Evolutionary conservation across 2,329 filamentous ascomycete species (phyloP).

Genomic region (Colletotrichum ledebouriae): DNA sequence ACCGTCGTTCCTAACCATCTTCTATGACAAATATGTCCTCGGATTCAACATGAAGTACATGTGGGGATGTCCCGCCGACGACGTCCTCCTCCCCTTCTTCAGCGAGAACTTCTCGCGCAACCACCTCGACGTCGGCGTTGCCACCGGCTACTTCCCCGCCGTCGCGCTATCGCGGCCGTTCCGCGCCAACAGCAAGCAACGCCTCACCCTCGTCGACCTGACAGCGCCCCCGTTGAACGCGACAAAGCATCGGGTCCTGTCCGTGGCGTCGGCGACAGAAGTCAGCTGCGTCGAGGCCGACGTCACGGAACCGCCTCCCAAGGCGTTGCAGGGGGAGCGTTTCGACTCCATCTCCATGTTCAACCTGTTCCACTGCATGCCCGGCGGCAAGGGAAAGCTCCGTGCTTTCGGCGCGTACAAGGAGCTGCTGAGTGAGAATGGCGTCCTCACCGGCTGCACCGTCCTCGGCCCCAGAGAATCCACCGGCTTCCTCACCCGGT

Average conservation of each 20-base stretch:
- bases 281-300: slow-evolving; percentile 53
- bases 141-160: slow-evolving; percentile 55
- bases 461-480: slow-evolving; percentile 50
- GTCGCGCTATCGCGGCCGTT: slow-evolving; percentile 45
- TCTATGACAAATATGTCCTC: slow-evolving; percentile 53
- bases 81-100: slow-evolving; percentile 53
- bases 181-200: slow-evolving; percentile 43
- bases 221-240: slow-evolving; percentile 51
- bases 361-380: slow-evolving; percentile 59
- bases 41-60: slow-evolving; percentile 52
- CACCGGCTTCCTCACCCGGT: slow-evolving; percentile 46
- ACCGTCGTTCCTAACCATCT: slow-evolving; percentile 38
- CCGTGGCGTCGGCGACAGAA: slow-evolving; percentile 41
- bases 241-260: slow-evolving; percentile 47
- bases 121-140: slow-evolving; percentile 58
- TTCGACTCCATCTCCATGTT: slow-evolving; percentile 61
- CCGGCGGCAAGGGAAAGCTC: slow-evolving; percentile 50
- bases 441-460: slow-evolving; percentile 55
- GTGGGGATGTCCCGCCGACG: slow-evolving; percentile 52
- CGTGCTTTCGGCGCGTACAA: slow-evolving; percentile 51
- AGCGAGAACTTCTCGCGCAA: slow-evolving; percentile 50
- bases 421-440: slow-evolving; percentile 50
- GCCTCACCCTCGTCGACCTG: slow-evolving; percentile 54
- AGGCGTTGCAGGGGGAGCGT: slow-evolving; percentile 44
- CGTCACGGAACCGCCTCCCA: slow-evolving; percentile 50